A percentile compares a stretch with the other conserved stretches of the same genome.
These are phyloP conservation scores for Yarrowia deformans DNA, from an alignment of 805 yeast genomes.

Conservation along the genomic window DNA sequence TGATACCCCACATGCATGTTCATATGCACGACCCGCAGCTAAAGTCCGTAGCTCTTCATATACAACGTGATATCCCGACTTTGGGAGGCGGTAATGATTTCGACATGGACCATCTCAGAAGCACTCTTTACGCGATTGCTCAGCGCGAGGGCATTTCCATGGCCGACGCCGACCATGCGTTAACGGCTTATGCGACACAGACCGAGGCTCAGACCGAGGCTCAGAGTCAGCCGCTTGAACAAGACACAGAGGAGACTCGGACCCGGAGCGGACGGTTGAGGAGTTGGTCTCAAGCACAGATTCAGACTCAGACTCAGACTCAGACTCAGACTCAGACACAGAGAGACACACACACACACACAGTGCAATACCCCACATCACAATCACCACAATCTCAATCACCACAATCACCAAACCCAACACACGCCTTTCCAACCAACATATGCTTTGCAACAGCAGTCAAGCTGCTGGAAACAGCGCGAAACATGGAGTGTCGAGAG, in stretches of 20 bases:
- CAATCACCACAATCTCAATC: slow-evolving; percentile 1
- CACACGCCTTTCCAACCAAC: slow-evolving; percentile 16
- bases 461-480: slow-evolving; percentile 12
- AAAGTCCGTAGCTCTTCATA: slow-evolving; percentile 5
- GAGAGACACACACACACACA: background rate
- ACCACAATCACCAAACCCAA: background rate
- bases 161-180: slow-evolving; percentile 19
- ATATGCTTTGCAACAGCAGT: slow-evolving; percentile 19
- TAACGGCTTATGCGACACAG: background rate
- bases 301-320: background rate
- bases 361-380: background rate
- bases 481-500: slow-evolving; percentile 12
- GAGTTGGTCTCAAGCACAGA: too few relatives aligned
- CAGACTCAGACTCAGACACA: background rate
- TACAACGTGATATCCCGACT: background rate
- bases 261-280: background rate
- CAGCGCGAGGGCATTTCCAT: slow-evolving; percentile 22
- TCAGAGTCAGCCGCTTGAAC: background rate
- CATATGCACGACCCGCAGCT: slow-evolving; percentile 11
- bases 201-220: background rate
- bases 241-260: slow-evolving; percentile 2
- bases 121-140: slow-evolving; percentile 20
- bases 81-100: background rate
- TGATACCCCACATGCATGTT: slow-evolving; percentile 21
- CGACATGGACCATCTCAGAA: slow-evolving; percentile 22